Evolutionary conservation across 1,139 yeast species (phyloP).

Genomic region (Suhomyces atakaporum): DNA sequence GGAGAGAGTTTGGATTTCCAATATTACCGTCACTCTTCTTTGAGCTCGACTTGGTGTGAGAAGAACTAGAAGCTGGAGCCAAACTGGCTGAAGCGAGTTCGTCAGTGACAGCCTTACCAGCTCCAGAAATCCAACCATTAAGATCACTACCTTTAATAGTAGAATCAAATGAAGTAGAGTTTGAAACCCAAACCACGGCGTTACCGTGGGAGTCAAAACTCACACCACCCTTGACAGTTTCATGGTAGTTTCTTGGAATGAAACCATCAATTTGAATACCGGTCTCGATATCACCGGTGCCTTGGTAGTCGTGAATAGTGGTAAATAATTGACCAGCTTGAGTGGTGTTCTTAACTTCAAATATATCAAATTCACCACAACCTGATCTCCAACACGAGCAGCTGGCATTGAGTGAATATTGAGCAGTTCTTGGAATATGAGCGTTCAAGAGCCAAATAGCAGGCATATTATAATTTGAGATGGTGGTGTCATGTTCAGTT

Average conservation of each 20-base stretch:
- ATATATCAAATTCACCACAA: slow-evolving; percentile 94
- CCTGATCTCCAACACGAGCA: slow-evolving; percentile 97
- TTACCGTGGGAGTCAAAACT: slow-evolving; percentile 62
- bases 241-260: slow-evolving; percentile 50
- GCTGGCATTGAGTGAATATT: slow-evolving; percentile 65
- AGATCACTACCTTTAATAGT: slow-evolving; percentile 37
- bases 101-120: slow-evolving; percentile 26
- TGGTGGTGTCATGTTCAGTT: slow-evolving; percentile 32
- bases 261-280: slow-evolving; percentile 64
- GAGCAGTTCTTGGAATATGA: slow-evolving; percentile 89
- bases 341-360: slow-evolving; percentile 62
- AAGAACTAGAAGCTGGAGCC: slow-evolving; percentile 21
- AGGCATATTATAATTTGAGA: slow-evolving; percentile 81
- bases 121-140: slow-evolving; percentile 34
- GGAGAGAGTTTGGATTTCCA: slow-evolving; percentile 18
- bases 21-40: slow-evolving; percentile 28
- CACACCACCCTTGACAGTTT: slow-evolving; percentile 69
- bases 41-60: slow-evolving; percentile 18
- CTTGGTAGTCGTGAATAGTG: slow-evolving; percentile 74
- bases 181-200: slow-evolving; percentile 62
- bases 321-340: slow-evolving; percentile 58
- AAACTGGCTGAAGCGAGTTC: slow-evolving; percentile 25
- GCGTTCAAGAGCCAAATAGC: slow-evolving; percentile 96
- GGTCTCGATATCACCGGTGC: slow-evolving; percentile 56
- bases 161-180: slow-evolving; percentile 51